Evolutionary conservation across 2,329 filamentous ascomycete genomes (phyloP), one percentile per base, ranked within the genome.

Genomic region (Thyridium curvatum): DNA sequence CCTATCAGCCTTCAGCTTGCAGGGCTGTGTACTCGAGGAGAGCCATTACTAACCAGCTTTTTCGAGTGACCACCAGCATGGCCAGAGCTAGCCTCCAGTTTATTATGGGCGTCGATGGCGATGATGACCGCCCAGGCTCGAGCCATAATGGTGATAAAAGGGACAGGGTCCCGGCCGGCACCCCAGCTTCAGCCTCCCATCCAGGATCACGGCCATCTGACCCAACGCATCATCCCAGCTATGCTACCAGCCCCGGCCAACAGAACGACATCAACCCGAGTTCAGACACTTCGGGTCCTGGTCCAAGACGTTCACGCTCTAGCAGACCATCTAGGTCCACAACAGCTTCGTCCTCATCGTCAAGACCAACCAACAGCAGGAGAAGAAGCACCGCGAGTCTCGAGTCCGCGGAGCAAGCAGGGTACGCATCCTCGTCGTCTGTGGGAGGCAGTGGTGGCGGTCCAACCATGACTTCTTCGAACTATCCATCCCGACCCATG

Each of bases 61-160:
- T 60, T 65, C 56, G 58, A 63, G 58, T 46, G 52, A 56, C 51
- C 49, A 44, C 57, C 56, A 58, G 57, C 60, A 76, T 77, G 72
- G 65, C 71, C 10, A 26, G 21, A 10, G 21, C 21, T 48, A 73
- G 69, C 53, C 65, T 77, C 47, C 68, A 66, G 51, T 71, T 71
- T 52, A 77, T 77, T 55, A 75, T 77, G 68, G 73, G 76, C 55
- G 61, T 65, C 51, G 68, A 71, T 51, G 69, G 64, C 52, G 68
- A 71, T 51, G 69, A 74, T 49, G 70, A 71, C 50, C 61, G 65
- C 45, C 55, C 55, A 43, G 60, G 65, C 47, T 53, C 64, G 41
- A 41, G 41, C 41, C 49, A 41, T 37, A 57, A 55, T 53, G 49
- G 59, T 52, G 61, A 64, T 66, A 71, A 68, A 66, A 72, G 59